Evolutionary conservation across 352 stramenopile genomes (phyloP).

Genomic region (Poterioochromonas sp.): DNA sequence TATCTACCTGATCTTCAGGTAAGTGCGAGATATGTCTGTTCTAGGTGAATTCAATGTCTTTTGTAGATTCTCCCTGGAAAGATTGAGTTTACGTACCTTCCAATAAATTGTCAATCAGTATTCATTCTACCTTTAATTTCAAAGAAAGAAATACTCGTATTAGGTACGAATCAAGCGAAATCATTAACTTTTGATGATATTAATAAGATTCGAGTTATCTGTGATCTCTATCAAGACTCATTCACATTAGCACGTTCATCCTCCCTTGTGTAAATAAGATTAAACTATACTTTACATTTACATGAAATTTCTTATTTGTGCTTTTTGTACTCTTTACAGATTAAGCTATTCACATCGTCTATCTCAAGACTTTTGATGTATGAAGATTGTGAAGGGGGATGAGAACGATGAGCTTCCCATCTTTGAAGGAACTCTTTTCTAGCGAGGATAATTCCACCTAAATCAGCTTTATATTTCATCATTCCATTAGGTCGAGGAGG

Average conservation of each 20-base stretch:
- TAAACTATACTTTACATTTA: too few species aligned
- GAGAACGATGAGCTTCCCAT: not conserved
- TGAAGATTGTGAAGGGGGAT: too few species aligned
- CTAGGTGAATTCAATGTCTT: too few species aligned
- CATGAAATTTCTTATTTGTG: too few species aligned
- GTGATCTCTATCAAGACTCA: not conserved
- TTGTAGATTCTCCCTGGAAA: constrained; percentile 8
- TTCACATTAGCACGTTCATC: too few species aligned
- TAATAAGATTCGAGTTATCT: not conserved
- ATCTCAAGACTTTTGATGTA: too few species aligned
- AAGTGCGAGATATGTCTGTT: not conserved
- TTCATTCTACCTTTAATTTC: not conserved
- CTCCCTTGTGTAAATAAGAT: too few species aligned
- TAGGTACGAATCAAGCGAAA: not conserved
- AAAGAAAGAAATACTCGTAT: not conserved
- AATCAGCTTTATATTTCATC: not conserved
- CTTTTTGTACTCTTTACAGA: too few species aligned
- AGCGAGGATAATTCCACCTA: not conserved
- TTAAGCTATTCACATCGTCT: too few species aligned
- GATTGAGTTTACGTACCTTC: constrained; percentile 9
- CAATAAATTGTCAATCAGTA: constrained; percentile 10
- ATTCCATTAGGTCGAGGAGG: not conserved
- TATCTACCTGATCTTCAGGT: constrained; percentile 10
- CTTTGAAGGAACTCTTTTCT: not conserved
- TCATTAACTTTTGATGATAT: not conserved